Conservation (phyloP, 257 asterid genomes). For the Avicennia marina region DNA sequence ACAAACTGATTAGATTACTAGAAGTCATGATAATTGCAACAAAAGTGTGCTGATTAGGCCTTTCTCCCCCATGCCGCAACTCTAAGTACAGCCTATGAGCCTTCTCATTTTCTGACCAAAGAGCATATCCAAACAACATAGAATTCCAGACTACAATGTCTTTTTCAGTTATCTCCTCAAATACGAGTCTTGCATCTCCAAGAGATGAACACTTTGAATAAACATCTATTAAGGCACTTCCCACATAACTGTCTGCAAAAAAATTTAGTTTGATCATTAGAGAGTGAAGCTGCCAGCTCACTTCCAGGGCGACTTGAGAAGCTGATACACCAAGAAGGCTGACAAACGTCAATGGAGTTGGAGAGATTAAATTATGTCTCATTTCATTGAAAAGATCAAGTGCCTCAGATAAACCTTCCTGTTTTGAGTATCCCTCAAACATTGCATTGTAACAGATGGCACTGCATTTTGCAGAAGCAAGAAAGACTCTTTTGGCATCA, state of each 20-base stretch:
- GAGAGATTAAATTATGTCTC: constrained; percentile 28
- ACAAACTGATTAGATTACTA: constrained; percentile 29
- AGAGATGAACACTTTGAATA: constrained; percentile 30
- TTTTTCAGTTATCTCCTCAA: constrained; percentile 32
- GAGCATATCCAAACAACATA: constrained; percentile 36
- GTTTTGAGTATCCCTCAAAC: constrained; percentile 38
- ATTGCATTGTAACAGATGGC: constrained; percentile 33
- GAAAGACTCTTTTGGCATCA: constrained; percentile 32
- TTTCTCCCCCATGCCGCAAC: constrained; percentile 15
- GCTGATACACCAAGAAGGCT: constrained; percentile 43
- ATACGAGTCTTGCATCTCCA: constrained; percentile 30
- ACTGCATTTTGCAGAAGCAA: constrained; percentile 8
- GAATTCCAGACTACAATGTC: constrained; percentile 50
- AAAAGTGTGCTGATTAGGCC: constrained; percentile 30
- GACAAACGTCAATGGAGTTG: constrained; percentile 33
- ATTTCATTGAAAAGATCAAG: constrained; percentile 30
- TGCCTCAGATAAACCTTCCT: constrained; percentile 25
- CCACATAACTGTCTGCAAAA: constrained; percentile 25
- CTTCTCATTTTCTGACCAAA: constrained; percentile 28
- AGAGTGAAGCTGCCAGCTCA: constrained; percentile 36
- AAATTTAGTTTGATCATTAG: constrained; percentile 35
- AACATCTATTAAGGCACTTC: constrained; percentile 38
- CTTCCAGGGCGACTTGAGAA: constrained; percentile 14
- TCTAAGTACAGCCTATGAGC: constrained; percentile 32
- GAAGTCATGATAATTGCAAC: constrained; percentile 33